Base-by-base conservation (phyloP, 1,139 yeast species). In the Yamadazyma oceani region DNA sequence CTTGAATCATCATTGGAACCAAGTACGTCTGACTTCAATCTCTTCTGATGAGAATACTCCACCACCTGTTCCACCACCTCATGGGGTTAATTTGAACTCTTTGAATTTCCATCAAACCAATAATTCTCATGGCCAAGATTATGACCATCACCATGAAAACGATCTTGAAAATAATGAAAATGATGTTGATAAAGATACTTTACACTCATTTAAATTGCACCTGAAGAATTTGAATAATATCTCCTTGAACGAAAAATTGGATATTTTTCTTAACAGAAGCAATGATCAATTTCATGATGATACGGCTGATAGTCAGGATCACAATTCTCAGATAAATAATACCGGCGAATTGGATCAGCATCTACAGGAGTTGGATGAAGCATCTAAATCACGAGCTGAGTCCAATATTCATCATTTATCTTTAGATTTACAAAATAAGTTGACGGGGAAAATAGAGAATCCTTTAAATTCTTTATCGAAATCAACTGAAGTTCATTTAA, bases 181-280 rank as follows among this genome's bases (percentile, higher is more conserved):
- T n/a, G 58, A 54, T 30, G 38, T 53, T 4, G 64, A 62, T 36
- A 41, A 48, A 15, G 37, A 53, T 1, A 42, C 57, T 2, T 48
- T 64, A 21, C 55, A 54, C 13, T 48, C 54, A 19, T 49, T 62
- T 39, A 59, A 54, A 35, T 46, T 53, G 21, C 58, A 54, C 36
- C 59, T 53, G 39, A 58, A 62, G 32, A 61, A 62, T 39, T 50
- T 54, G 39, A 57, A 63, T 35, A 60, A 60, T 40, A 48, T 67
- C 31, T 57, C 73, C 1, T 54, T 69, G 32, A 64, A 66, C 46
- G 74, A 69, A 41, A 68, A 68, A 46, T 53, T 69, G 42, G 67
- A 66, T 36, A 53, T 65, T 10, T 67, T 54, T 43, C 59, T 66
- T 31, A 40, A 40, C 26, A 27, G 21, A 27, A 27, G 30, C 11